These are phyloP conservation scores for Polytrichum commune DNA, from an alignment of 225 moss, liverwort and hornwort species.

Conservation along the genomic window DNA sequence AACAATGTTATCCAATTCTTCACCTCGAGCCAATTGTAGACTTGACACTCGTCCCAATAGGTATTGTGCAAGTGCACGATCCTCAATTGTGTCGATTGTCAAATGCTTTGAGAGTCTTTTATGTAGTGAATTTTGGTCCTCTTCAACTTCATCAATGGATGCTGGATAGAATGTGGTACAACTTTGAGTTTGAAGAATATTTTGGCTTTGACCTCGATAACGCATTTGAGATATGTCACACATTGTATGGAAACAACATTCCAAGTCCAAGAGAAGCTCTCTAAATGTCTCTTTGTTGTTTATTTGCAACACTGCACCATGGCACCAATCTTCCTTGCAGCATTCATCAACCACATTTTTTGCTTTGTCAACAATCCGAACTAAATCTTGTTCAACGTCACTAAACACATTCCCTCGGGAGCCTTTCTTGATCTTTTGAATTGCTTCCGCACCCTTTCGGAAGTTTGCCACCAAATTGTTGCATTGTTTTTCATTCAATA, in stretches of 20 bases:
- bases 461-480: not conserved
- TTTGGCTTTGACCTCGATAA: not conserved
- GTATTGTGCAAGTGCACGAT: constrained; percentile 1
- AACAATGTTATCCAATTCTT: not conserved
- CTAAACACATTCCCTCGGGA: not conserved
- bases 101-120: not conserved
- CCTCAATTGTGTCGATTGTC: too few species aligned
- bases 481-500: not conserved
- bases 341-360: constrained; percentile 6
- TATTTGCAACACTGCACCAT: not conserved
- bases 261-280: constrained; percentile 7
- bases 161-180: not conserved
- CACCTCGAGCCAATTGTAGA: not conserved
- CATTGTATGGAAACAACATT: constrained; percentile 1
- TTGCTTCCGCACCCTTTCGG: not conserved
- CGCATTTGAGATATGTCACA: not conserved
- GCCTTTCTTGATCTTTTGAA: not conserved
- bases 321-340: not conserved
- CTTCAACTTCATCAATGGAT: constrained; percentile 2
- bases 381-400: not conserved
- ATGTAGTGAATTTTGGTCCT: not conserved
- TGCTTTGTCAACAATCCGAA: not conserved
- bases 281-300: constrained; percentile 9
- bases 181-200: not conserved
- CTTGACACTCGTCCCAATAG: not conserved